These are phyloP conservation scores for Ceratocystis colombiana DNA, from an alignment of 2,329 filamentous ascomycete species.

Conservation along the genomic window DNA sequence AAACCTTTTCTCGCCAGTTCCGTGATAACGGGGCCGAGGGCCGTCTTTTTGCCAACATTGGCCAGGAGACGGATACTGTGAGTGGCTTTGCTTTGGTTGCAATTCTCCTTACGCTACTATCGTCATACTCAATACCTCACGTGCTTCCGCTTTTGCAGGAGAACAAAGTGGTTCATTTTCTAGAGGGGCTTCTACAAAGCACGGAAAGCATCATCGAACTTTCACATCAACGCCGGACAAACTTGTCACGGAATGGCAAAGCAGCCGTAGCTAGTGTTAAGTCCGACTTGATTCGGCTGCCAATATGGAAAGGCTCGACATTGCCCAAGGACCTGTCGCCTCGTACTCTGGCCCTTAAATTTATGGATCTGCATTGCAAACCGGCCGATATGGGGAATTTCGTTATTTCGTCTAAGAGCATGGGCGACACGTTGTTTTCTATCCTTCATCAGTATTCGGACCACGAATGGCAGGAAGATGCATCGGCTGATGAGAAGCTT, in stretches of 20 bases:
- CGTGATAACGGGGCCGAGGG: conserved; percentile 63
- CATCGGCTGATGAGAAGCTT: conserved; percentile 23
- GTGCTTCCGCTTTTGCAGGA: conserved; percentile 47
- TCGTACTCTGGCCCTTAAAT: conserved; percentile 47
- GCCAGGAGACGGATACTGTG: conserved; percentile 49
- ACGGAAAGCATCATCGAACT: conserved; percentile 49
- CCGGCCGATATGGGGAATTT: conserved; percentile 23
- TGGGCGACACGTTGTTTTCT: conserved; percentile 27
- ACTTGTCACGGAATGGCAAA: conserved; percentile 57
- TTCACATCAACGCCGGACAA: conserved; percentile 54
- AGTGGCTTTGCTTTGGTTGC: conserved; percentile 55
- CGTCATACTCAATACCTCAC: conserved; percentile 50
- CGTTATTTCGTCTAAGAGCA: conserved; percentile 21
- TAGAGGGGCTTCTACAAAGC: conserved; percentile 46
- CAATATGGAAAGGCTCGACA: conserved; percentile 49
- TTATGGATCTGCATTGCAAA: conserved; percentile 25
- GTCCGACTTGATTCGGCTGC: conserved; percentile 40
- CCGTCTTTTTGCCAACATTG: conserved; percentile 53
- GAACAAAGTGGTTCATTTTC: conserved; percentile 45
- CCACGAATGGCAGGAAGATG: conserved; percentile 23
- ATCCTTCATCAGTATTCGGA: conserved; percentile 25
- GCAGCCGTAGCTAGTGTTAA: conserved; percentile 47
- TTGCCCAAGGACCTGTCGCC: conserved; percentile 47
- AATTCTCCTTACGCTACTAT: conserved; percentile 52
- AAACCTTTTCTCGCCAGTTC: conserved; percentile 58